Base-by-base conservation (phyloP, 2,329 filamentous ascomycete species). In the Verticillium tricorpus region DNA sequence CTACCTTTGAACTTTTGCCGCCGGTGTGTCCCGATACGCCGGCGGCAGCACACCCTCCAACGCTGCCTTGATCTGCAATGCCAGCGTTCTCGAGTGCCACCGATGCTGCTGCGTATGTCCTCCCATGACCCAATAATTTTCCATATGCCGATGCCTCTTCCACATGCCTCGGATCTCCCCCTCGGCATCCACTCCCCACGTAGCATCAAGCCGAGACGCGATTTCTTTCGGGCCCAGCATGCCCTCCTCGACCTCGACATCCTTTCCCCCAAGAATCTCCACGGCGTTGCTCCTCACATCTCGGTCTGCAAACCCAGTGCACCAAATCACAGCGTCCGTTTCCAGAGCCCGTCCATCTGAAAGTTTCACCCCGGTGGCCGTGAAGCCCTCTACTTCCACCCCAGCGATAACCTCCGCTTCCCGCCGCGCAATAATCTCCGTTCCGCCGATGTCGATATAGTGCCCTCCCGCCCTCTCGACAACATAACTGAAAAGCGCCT, bases 111-210 rank as follows among this genome's bases (percentile, higher is more conserved):
- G 64, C 3, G 72, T 71, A 6, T 68, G 63, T 1, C 76, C 75
- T 1, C 75, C 74, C 62, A 72, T 69, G 5, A 70, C 62, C 72
- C 74, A 78, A 59, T 73, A 72, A 22, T 76, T 77, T 6, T 74
- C 70, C 12, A 73, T 28, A 5, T 60, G 63, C 6, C 61, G 40
- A 5, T 74, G 72, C 4, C 74, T 71, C 67, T 77, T 77, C 71
- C 74, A 77, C 65, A 78, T 62, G 0, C 77, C 77, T 0, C 75
- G 71, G 32, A 78, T 62, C 68, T 80, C 77, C 7, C 77, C 78
- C 65, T 81, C 78, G 2, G 56, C 65, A 62, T 80, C 77, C 1
- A 78, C 62, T 0, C 76, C 77, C 75, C 75, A 79, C 0, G 77
- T 77, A 1, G 69, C 68, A 40, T 80, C 78, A 5, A 79, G 34